These are phyloP conservation scores for Oxytropis ochrocephala DNA, from an alignment of 306 rosid genomes.

Conservation along the genomic window DNA sequence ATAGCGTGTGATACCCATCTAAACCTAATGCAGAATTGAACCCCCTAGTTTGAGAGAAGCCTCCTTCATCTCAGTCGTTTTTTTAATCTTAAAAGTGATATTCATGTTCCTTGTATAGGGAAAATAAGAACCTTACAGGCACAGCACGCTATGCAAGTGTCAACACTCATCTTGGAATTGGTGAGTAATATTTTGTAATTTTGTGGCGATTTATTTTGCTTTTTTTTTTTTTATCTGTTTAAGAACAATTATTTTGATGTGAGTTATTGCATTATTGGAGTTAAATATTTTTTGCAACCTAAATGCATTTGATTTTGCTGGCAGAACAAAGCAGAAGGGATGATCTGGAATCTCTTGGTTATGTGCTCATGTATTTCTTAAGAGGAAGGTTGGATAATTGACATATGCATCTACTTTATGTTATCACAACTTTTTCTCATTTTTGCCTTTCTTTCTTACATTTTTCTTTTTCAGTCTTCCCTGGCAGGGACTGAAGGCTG, in stretches of 20 bases:
- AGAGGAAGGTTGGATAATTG: slow-evolving; percentile 80
- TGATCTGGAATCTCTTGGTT: slow-evolving; percentile 99
- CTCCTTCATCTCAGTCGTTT: not conserved
- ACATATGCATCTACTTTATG: slow-evolving; percentile 17
- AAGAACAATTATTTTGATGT: not conserved
- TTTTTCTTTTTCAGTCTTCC: slow-evolving; percentile 71
- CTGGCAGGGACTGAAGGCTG: slow-evolving; percentile 98
- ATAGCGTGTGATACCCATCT: too few species aligned
- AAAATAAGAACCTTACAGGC: slow-evolving; percentile 98
- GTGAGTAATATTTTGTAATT: slow-evolving; percentile 45
- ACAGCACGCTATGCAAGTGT: slow-evolving; percentile 99
- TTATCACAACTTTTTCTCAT: slow-evolving; percentile 19
- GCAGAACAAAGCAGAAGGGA: slow-evolving; percentile 99
- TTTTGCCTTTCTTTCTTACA: slow-evolving; percentile 7
- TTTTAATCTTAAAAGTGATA: not conserved
- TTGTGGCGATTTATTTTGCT: not conserved
- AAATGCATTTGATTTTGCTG: slow-evolving; percentile 22
- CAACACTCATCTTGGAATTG: slow-evolving; percentile 98
- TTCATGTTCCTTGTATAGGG: slow-evolving; percentile 41
- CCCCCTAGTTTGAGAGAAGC: too few species aligned
- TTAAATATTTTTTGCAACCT: slow-evolving; percentile 12
- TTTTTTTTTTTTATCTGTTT: slow-evolving; percentile 8
- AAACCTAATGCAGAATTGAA: too few species aligned
- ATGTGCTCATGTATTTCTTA: slow-evolving; percentile 93
- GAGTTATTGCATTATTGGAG: not conserved